phyloP scores from a whole-genome alignment of 148 eudicot genomes.

The Mesembryanthemum crystallinum region DNA sequence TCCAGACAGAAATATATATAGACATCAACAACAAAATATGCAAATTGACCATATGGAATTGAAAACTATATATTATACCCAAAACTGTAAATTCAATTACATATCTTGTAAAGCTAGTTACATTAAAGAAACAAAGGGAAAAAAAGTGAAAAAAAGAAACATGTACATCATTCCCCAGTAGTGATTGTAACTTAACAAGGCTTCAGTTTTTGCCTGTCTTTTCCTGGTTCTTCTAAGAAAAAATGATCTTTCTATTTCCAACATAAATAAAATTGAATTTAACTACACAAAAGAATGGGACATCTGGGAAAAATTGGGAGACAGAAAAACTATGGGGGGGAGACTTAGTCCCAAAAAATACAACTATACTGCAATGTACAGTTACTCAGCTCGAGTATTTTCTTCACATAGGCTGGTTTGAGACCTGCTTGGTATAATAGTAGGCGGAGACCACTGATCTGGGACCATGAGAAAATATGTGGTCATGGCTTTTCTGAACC shows the following conservation, averaged over 20 bases:
- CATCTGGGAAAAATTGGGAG: background rate
- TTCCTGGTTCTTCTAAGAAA: constrained; percentile 9
- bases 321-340: constrained; percentile 18
- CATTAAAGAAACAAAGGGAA: background rate
- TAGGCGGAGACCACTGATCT: constrained; percentile 83
- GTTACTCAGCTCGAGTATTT: constrained; percentile 44
- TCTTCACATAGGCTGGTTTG: constrained; percentile 59
- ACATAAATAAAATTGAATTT: constrained; percentile 19
- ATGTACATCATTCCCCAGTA: constrained; percentile 18
- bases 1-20: too few species aligned
- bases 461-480: constrained; percentile 92
- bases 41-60: background rate
- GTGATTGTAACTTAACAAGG: background rate
- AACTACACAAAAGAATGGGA: constrained; percentile 31
- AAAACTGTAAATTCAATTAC: constrained; percentile 21
- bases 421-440: constrained; percentile 49
- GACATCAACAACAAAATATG: background rate
- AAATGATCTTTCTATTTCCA: constrained; percentile 9
- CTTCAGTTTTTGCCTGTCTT: background rate
- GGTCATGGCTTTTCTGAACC: constrained; percentile 95
- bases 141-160: background rate
- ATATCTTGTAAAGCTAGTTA: constrained; percentile 17
- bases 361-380: constrained; percentile 26
- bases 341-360: background rate
- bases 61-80: constrained; percentile 1